phyloP scores from a whole-genome alignment of 129 eudicot species.

The Rutidosis leptorrhynchoides region DNA sequence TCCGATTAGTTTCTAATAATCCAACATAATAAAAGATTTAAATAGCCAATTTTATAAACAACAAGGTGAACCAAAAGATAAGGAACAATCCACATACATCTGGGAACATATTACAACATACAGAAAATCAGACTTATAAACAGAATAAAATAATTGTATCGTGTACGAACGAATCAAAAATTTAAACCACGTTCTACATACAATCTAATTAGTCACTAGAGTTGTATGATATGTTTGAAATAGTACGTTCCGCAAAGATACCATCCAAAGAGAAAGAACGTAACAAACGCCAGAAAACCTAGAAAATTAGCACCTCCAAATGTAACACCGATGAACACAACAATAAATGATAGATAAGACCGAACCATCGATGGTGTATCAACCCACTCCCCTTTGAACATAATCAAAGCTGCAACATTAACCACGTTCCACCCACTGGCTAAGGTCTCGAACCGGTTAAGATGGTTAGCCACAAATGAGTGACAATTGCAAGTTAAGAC shows the following conservation, averaged over 20 bases:
- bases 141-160: slow-evolving; percentile 12
- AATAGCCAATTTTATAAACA: slow-evolving; percentile 1
- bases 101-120: slow-evolving; percentile 22
- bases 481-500: slow-evolving; percentile 88
- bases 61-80: slow-evolving; percentile 5
- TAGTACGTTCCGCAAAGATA: slow-evolving; percentile 70
- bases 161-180: neutral
- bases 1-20: neutral
- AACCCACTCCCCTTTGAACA: slow-evolving; percentile 74
- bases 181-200: neutral
- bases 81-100: slow-evolving; percentile 9
- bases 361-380: slow-evolving; percentile 44
- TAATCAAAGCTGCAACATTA: slow-evolving; percentile 63
- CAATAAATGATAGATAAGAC: slow-evolving; percentile 54
- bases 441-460: slow-evolving; percentile 65
- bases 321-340: slow-evolving; percentile 49
- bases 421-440: too few relatives aligned
- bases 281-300: slow-evolving; percentile 49
- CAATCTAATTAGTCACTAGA: slow-evolving; percentile 25
- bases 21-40: neutral
- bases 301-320: slow-evolving; percentile 70
- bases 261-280: slow-evolving; percentile 62
- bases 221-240: slow-evolving; percentile 53
- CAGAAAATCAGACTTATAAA: slow-evolving; percentile 13
- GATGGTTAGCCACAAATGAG: slow-evolving; percentile 81